Conservation (phyloP, 1,284 basidiomycete genomes). For the Heterobasidion occidentale region DNA sequence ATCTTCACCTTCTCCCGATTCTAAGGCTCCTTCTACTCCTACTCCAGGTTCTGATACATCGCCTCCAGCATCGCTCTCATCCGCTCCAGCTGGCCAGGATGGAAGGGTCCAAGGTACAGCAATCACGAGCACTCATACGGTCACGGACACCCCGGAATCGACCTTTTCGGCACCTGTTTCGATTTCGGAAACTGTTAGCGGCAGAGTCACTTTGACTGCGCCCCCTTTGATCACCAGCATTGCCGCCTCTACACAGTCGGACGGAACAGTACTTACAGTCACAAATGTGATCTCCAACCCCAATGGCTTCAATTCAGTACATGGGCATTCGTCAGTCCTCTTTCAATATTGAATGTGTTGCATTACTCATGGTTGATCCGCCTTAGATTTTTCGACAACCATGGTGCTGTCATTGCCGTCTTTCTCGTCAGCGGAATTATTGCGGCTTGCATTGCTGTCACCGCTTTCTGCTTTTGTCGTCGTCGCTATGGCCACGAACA, state of each 20-base stretch:
- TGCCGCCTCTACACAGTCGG: conserved; percentile 33
- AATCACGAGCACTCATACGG: conserved; percentile 28
- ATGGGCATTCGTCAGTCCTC: conserved; percentile 15
- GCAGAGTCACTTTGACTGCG: conserved; percentile 26
- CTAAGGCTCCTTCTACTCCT: conserved; percentile 2
- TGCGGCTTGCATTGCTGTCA: conserved; percentile 26
- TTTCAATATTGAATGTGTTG: not conserved
- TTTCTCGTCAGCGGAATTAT: conserved; percentile 46
- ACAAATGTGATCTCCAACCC: conserved; percentile 46
- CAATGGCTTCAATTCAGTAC: conserved; percentile 18
- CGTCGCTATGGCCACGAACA: conserved; percentile 26
- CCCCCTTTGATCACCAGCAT: conserved; percentile 39
- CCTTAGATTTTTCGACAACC: conserved; percentile 45
- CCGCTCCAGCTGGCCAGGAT: not conserved
- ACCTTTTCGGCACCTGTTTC: conserved; percentile 36
- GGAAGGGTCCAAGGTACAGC: conserved; percentile 1
- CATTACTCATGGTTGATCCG: not conserved
- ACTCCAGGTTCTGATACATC: conserved; percentile 2
- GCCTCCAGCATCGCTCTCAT: conserved; percentile 2
- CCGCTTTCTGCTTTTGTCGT: conserved; percentile 29
- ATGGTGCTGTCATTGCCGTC: conserved; percentile 46
- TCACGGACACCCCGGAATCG: conserved; percentile 34
- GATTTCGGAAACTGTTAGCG: conserved; percentile 31
- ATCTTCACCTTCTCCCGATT: not conserved
- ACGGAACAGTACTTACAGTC: conserved; percentile 33